phyloP scores from a whole-genome alignment of 805 yeast genomes.

The Metschnikowia similis region DNA sequence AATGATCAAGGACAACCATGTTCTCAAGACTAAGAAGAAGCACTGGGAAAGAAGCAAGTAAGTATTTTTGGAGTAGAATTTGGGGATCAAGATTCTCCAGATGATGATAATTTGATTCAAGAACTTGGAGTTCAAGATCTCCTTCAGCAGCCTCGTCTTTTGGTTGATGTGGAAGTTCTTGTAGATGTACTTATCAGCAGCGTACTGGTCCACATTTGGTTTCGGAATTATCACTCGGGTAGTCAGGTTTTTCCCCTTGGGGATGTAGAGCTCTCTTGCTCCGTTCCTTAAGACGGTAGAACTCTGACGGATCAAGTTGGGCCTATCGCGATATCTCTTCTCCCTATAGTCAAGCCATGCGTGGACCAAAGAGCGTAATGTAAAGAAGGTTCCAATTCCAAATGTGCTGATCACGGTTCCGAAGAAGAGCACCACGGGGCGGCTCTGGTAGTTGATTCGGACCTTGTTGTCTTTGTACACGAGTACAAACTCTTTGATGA shows the following conservation, averaged over 20 bases:
- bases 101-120: slow-evolving; percentile 69
- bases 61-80: slow-evolving; percentile 61
- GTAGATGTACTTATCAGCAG: slow-evolving; percentile 52
- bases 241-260: slow-evolving; percentile 35
- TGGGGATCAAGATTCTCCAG: slow-evolving; percentile 81
- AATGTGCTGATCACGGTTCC: slow-evolving; percentile 38
- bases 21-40: slow-evolving; percentile 69
- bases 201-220: slow-evolving; percentile 47
- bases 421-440: slow-evolving; percentile 40
- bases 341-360: slow-evolving; percentile 28
- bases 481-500: slow-evolving; percentile 33
- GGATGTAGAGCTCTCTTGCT: slow-evolving; percentile 46
- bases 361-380: slow-evolving; percentile 26
- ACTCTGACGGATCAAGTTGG: slow-evolving; percentile 37
- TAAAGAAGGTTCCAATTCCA: slow-evolving; percentile 35
- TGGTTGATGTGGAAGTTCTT: slow-evolving; percentile 41
- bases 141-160: slow-evolving; percentile 25
- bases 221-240: slow-evolving; percentile 44
- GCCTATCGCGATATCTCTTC: slow-evolving; percentile 26
- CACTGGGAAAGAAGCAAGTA: slow-evolving; percentile 66
- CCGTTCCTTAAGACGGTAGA: slow-evolving; percentile 43
- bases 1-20: slow-evolving; percentile 80
- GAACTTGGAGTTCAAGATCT: slow-evolving; percentile 54
- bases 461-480: slow-evolving; percentile 35
- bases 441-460: slow-evolving; percentile 36